Evolutionary conservation across 2,329 filamentous ascomycete species (phyloP), one percentile per base, ranked within the genome.

Genomic region (Trichoderma asperellum): DNA sequence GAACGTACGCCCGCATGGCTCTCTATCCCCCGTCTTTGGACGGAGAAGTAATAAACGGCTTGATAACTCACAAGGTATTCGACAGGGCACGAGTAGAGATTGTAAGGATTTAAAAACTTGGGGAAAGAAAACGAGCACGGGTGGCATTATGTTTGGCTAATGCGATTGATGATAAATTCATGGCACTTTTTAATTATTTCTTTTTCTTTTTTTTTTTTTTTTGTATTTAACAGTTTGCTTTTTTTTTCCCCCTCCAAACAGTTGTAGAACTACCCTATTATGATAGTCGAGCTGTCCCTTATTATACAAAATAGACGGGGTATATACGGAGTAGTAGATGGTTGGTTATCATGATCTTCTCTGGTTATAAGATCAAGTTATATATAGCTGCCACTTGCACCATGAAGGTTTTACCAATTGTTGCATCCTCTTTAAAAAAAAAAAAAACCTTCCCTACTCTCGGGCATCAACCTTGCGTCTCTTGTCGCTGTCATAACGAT

Each of bases 21-120:
- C 81, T 98, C 7, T 86, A 92, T 72, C 89, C 92, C 2, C 88
- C 90, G 16, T 80, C 80, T 6, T 73, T 91, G 0, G 86, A 89
- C 0, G 85, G 87, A 43, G 89, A 91, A 71, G 83, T 82, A 37
- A 83, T 81, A 35, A 84, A 82, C 4, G 86, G 84, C 12, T 84
- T 91, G 76, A 81, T 94, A 57, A 85, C 86, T 47, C 93, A 97
- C 79, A 88, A 88, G 74, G 82, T 98, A 29, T 97, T 91, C 80
- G 89, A 95, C 71, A 85, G 96, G 70, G 90, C 93, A 35, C 88
- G 95, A 71, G 93, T 97, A 27, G 95, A 99, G 79, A 91, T 99
- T 76, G 87, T 91, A 47, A 90, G 88, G 82, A 96, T 97, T 79
- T 88, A 80, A 75, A 73, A 52, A 24, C 3, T 10, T 37, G 34